Base-by-base conservation (phyloP, 2,329 filamentous ascomycete genomes). In the Epichloe glyceriae region DNA sequence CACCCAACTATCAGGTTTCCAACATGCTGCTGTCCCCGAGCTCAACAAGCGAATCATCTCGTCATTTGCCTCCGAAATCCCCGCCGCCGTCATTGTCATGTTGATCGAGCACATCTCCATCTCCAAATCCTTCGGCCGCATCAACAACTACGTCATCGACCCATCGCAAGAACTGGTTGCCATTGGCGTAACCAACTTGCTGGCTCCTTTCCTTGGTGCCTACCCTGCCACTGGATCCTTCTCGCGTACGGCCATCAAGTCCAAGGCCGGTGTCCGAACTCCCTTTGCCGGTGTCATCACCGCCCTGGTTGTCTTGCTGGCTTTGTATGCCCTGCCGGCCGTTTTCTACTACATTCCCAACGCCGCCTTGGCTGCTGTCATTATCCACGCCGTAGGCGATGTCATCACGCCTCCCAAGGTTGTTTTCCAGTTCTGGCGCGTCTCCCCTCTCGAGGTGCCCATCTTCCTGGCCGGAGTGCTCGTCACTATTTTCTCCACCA, bases 151-250 rank as follows among this genome's bases (percentile, higher is more conserved):
- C 65, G 81, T 79, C 46, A 88, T 89, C 62, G 76, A 89, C 56
- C 86, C 86, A 1, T 88, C 85, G 1, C 86, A 90, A 63, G 85
- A 90, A 62, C 70, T 90, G 47, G 82, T 90, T 30, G 85, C 84
- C 37, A 87, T 89, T 58, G 85, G 85, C 55, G 77, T 88, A 3
- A 80, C 78, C 38, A 90, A 90, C 62, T 68, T 89, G 35, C 74
- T 90, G 10, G 85, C 82, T 17, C 83, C 86, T 10, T 91, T 93
- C 71, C 71, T 91, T 1, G 86, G 88, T 48, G 88, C 75, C 2
- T 95, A 94, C 59, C 87, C 88, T 4, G 86, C 87, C 0, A 95
- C 88, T 11, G 89, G 88, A 5, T 94, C 88, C 2, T 95, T 95
- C 73, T 91, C 86, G 7, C 81, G 88, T 54, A 95, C 88, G 20